Evolutionary conservation across 208 protist species (phyloP).

Genomic region (Crithidia brevicula): DNA sequence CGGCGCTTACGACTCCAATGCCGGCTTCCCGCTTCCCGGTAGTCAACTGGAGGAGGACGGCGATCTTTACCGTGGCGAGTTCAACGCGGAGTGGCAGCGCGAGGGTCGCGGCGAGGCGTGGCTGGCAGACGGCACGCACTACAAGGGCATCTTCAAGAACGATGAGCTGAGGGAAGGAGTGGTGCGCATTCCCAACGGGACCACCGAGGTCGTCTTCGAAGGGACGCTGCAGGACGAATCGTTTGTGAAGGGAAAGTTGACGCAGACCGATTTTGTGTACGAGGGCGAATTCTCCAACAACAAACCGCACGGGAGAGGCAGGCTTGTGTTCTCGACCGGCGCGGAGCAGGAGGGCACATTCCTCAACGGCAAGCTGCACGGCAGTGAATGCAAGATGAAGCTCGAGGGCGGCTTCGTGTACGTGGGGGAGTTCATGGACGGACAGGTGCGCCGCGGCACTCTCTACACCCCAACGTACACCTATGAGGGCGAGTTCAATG

Average conservation of each 20-base stretch:
- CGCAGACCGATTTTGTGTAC: constrained; percentile 86
- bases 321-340: constrained; percentile 76
- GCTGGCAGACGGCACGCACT: constrained; percentile 87
- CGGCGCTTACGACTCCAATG: constrained; percentile 63
- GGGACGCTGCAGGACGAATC: constrained; percentile 80
- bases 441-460: constrained; percentile 73
- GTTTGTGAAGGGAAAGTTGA: constrained; percentile 82
- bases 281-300: constrained; percentile 85
- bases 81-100: constrained; percentile 88
- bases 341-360: constrained; percentile 90
- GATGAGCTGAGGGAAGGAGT: constrained; percentile 87
- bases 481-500: constrained; percentile 92
- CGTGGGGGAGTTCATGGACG: constrained; percentile 88
- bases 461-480: constrained; percentile 91
- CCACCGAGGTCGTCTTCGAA: constrained; percentile 80
- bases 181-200: constrained; percentile 89
- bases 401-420: constrained; percentile 92
- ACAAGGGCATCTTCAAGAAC: constrained; percentile 72
- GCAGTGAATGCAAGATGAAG: constrained; percentile 85
- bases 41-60: constrained; percentile 90
- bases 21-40: constrained; percentile 73
- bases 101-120: constrained; percentile 85
- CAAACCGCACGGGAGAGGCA: constrained; percentile 83
- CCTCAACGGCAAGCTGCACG: constrained; percentile 87
- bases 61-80: constrained; percentile 85